These are phyloP conservation scores for Rosa persica DNA, from an alignment of 306 rosid genomes.

Conservation along the genomic window DNA sequence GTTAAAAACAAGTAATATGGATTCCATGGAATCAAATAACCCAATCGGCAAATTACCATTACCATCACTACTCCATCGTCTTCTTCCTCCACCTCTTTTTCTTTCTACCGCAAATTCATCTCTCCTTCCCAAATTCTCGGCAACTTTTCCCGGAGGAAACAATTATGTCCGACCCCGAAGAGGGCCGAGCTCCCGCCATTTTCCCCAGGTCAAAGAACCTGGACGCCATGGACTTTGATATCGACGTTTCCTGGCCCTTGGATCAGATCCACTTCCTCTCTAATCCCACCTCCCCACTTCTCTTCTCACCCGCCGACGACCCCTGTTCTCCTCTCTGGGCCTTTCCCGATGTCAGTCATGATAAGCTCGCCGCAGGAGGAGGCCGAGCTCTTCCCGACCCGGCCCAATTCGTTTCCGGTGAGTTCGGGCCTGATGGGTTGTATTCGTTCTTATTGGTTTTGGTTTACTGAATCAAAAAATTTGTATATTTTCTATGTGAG, in stretches of 20 bases:
- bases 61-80: neutral
- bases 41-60: neutral
- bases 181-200: conserved; percentile 31
- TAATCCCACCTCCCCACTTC: conserved; percentile 59
- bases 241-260: conserved; percentile 66
- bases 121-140: neutral
- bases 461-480: no score
- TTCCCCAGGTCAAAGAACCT: conserved; percentile 37
- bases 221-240: conserved; percentile 69
- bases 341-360: conserved; percentile 36
- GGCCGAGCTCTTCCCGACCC: conserved; percentile 45
- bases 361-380: conserved; percentile 10
- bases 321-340: conserved; percentile 71
- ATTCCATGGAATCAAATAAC: conserved; percentile 24
- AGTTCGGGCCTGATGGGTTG: conserved; percentile 20
- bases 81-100: neutral
- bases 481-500: neutral
- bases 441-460: neutral
- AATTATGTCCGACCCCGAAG: conserved; percentile 57
- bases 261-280: conserved; percentile 61
- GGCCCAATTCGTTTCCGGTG: conserved; percentile 49
- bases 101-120: neutral
- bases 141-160: neutral
- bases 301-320: conserved; percentile 51
- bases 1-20: conserved; percentile 18